phyloP scores from a whole-genome alignment of 108 stramenopile species.

The Fragilariopsis cylindrus region DNA sequence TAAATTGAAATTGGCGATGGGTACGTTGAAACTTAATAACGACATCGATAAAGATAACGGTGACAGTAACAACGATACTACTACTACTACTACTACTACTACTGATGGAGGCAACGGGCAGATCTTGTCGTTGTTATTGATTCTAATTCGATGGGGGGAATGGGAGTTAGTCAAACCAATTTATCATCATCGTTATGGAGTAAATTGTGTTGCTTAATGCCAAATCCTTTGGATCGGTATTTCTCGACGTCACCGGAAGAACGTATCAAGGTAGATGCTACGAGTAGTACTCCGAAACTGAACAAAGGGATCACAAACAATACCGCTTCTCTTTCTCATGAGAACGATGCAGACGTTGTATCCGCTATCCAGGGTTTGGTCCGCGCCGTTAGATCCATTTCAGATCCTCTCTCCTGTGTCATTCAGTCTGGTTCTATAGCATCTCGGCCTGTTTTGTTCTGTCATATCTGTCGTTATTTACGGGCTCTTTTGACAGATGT shows the following conservation, averaged over 20 bases:
- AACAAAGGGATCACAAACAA: slow-evolving; percentile 11
- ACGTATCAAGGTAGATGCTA: not conserved
- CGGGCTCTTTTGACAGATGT: slow-evolving; percentile 17
- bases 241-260: slow-evolving; percentile 26
- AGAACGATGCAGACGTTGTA: slow-evolving; percentile 36
- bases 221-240: slow-evolving; percentile 31
- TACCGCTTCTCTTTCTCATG: not conserved
- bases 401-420: slow-evolving; percentile 25
- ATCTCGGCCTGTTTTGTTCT: slow-evolving; percentile 52
- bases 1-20: slow-evolving; percentile 9
- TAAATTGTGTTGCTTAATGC: slow-evolving; percentile 26
- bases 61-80: not conserved
- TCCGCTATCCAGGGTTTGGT: not conserved
- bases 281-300: not conserved
- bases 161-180: slow-evolving; percentile 18
- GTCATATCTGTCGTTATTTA: slow-evolving; percentile 59
- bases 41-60: not conserved
- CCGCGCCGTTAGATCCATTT: slow-evolving; percentile 15
- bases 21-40: slow-evolving; percentile 5
- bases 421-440: slow-evolving; percentile 56
- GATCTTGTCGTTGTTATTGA: slow-evolving; percentile 17
- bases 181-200: slow-evolving; percentile 18
- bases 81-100: not conserved
- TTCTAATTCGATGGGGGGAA: slow-evolving; percentile 35
- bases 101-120: not conserved